A percentile compares a stretch with the other conserved stretches of the same genome.
These are phyloP conservation scores for Ascomycota sp. DNA, from an alignment of 2,329 filamentous ascomycete genomes.

Conservation along the genomic window DNA sequence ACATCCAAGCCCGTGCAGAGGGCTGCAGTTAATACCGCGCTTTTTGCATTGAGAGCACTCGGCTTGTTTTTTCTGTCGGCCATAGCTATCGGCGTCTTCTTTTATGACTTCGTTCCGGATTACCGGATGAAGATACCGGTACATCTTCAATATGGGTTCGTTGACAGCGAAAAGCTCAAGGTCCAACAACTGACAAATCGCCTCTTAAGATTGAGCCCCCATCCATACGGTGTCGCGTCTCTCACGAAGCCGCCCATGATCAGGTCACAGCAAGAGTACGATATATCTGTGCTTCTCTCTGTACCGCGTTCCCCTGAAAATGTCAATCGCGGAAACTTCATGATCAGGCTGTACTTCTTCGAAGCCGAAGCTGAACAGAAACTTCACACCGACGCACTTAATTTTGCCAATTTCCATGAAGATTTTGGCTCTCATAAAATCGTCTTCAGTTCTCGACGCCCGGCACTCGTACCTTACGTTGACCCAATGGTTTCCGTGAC, in stretches of 20 bases:
- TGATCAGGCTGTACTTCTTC: constrained; percentile 62
- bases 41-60: constrained; percentile 21
- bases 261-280: constrained; percentile 60
- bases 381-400: constrained; percentile 9
- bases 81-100: constrained; percentile 30
- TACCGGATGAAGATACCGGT: constrained; percentile 30
- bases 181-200: constrained; percentile 3
- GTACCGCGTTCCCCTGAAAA: constrained; percentile 67
- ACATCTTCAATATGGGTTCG: constrained; percentile 37
- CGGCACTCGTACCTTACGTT: constrained; percentile 61
- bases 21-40: constrained; percentile 23
- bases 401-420: constrained; percentile 10
- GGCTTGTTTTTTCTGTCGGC: constrained; percentile 26
- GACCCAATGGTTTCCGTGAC: constrained; percentile 47
- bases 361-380: constrained; percentile 15
- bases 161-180: no score
- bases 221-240: constrained; percentile 30
- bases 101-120: constrained; percentile 34
- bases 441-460: constrained; percentile 46
- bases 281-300: constrained; percentile 53
- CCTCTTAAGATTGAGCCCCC: constrained; percentile 19
- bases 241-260: constrained; percentile 34
- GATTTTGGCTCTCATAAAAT: constrained; percentile 18
- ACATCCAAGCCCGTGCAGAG: constrained; percentile 32
- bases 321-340: constrained; percentile 70